Base-by-base conservation (phyloP, 495 filamentous ascomycete species). In the Xylaria flabelliformis region DNA sequence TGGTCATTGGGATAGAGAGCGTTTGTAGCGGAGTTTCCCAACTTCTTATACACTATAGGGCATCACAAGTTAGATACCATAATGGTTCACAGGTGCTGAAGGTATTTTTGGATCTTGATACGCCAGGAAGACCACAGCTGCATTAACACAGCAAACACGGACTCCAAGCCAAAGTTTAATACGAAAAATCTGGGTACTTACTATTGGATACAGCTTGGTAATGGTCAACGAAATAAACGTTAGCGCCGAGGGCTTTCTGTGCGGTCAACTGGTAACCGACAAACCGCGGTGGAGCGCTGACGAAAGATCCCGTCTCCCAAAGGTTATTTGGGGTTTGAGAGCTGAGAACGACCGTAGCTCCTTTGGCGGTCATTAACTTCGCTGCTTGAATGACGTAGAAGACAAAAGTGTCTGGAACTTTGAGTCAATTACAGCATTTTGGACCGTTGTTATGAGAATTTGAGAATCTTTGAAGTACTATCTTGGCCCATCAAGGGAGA, bases 331-430 rank as follows among this genome's bases (percentile, higher is more conserved):
- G 89, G 4, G 89, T 90, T 55, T 85, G 86, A 1, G 85, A 85
- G 36, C 86, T 85, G 55, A 90, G 79, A 55, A 91, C 80, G 46
- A 90, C 89, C 42, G 84, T 85, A 1, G 89, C 89, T 2, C 89
- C 89, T 71, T 87, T 87, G 32, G 76, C 76, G 24, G 80, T 76
- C 80, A 88, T 87, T 39, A 81, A 73, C 56, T 82, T 81, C 9
- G 88, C 81, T 6, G 89, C 89, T 66, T 89, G 86, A 68, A 85
- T 82, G 56, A 90, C 74, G 75, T 90, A 90, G 26, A 83, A 84
- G 1, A 85, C 85, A 77, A 88, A 91, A 0, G 89, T 90, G 32
- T 50, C 15, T 19, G 17, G 17, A 17, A 21, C 4, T 50, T 19
- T 5, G 17, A 21, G 46, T 50, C 4, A 50, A 5, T 50, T 50